Evolutionary conservation across 768 basidiomycete genomes (phyloP).

Genomic region (Calocybe gangraenosa): DNA sequence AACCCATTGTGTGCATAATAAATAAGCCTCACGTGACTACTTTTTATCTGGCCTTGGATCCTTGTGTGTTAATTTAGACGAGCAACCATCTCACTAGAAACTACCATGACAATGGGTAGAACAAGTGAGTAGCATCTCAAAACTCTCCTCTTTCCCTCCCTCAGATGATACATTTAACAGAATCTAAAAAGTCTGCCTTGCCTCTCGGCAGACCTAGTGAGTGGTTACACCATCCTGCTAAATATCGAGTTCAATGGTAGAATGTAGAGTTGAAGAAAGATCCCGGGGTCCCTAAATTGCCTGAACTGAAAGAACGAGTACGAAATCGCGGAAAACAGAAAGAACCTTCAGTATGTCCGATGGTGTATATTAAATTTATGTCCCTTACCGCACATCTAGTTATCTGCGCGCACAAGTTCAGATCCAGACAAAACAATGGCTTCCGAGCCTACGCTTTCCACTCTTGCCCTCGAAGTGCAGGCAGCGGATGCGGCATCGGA

Average conservation of each 20-base stretch:
- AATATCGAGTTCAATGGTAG: background rate
- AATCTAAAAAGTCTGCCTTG: conserved; percentile 35
- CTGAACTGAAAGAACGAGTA: conserved; percentile 57
- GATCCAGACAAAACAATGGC: conserved; percentile 69
- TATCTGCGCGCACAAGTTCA: conserved; percentile 20
- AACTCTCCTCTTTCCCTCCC: background rate
- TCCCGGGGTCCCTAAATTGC: conserved; percentile 82
- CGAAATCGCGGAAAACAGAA: conserved; percentile 49
- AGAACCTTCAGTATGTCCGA: conserved; percentile 33
- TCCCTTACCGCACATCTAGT: conserved; percentile 5
- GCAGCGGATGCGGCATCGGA: conserved; percentile 28
- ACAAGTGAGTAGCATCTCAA: conserved; percentile 32
- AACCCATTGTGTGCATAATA: too few species aligned
- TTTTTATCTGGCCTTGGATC: too few species aligned
- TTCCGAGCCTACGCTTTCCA: conserved; percentile 58
- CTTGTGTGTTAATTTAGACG: too few species aligned
- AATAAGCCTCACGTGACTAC: too few species aligned
- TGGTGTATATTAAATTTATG: background rate
- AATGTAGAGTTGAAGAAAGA: conserved; percentile 79
- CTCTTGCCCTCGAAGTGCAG: conserved; percentile 49
- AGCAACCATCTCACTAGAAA: too few species aligned
- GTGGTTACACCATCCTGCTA: conserved; percentile 8
- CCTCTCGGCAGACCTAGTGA: conserved; percentile 35
- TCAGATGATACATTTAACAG: conserved; percentile 21
- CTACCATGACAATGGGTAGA: conserved; percentile 37